A percentile compares a stretch with the other conserved stretches of the same genome.
These are phyloP conservation scores for Termitomyces eurrhizus DNA, from an alignment of 768 basidiomycete species.

Conservation along the genomic window DNA sequence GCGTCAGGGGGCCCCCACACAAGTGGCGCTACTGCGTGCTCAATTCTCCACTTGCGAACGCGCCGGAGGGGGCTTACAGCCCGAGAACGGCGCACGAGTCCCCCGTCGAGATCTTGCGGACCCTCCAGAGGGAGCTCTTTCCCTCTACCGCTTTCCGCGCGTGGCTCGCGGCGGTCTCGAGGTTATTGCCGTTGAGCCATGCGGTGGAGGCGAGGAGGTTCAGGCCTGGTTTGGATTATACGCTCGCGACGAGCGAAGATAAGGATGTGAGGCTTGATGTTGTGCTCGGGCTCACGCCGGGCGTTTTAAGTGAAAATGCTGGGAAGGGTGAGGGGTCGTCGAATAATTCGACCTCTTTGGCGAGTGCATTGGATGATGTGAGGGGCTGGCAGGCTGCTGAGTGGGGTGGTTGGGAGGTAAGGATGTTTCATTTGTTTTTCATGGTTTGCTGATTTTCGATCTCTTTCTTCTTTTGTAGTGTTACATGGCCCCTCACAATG, in stretches of 20 bases:
- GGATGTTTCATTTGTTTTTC: constrained; percentile 17
- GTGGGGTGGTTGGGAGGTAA: constrained; percentile 94
- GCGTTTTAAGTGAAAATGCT: constrained; percentile 23
- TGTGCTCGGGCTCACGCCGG: constrained; percentile 82
- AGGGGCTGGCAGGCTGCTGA: constrained; percentile 67
- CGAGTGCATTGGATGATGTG: constrained; percentile 25
- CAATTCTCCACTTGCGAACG: constrained; percentile 30
- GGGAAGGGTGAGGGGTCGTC: constrained; percentile 26
- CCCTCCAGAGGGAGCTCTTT: constrained; percentile 75
- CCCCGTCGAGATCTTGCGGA: constrained; percentile 57
- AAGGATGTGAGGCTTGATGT: constrained; percentile 82
- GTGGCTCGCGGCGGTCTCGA: constrained; percentile 78
- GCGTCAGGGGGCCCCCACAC: constrained; percentile 82
- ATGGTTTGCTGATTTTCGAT: constrained; percentile 1
- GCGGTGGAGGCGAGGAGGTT: constrained; percentile 83
- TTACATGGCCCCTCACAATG: constrained; percentile 93
- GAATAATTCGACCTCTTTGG: constrained; percentile 22
- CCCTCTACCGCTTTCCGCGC: constrained; percentile 80
- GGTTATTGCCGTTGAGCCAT: constrained; percentile 68
- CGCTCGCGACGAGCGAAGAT: constrained; percentile 84
- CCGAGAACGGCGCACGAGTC: constrained; percentile 50
- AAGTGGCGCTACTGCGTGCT: constrained; percentile 91
- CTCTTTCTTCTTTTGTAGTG: constrained; percentile 43
- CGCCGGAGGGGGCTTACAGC: constrained; percentile 41
- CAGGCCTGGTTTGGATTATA: constrained; percentile 91